Base-by-base conservation (phyloP, 2,329 filamentous ascomycete genomes). In the Aureobasidium lini region DNA sequence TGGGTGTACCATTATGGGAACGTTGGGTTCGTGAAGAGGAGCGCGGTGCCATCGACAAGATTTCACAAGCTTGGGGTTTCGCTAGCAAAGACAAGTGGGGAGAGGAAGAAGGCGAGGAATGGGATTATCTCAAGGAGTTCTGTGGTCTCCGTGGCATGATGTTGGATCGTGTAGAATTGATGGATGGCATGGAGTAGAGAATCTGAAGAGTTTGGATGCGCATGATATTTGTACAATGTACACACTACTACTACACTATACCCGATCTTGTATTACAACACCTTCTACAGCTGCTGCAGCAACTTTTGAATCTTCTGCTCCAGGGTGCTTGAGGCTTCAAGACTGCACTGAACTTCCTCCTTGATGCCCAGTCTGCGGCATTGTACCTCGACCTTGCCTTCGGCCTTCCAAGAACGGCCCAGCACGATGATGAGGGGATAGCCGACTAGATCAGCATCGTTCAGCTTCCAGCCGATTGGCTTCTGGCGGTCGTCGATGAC, bases 1-100 rank as follows among this genome's bases (percentile, higher is more conserved):
- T 84, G 0, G 94, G 94, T 10, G 87, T 90, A 36, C 87, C 89
- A 23, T 76, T 97, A 63, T 82, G 88, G 62, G 82, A 90, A 67
- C 83, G 94, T 13, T 97, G 92, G 89, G 72, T 95, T 57, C 81
- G 90, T 36, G 94, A 97, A 71, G 91, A 96, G 64, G 92, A 99
- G 77, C 81, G 94, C 28, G 88, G 86, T 3, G 90, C 91, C 0
- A 78, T 96, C 64, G 94, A 99, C 76, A 85, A 83, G 68, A 84
- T 99, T 60, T 91, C 92, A 0, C 84, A 86, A 64, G 87, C 90
- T 0, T 99, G 94, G 90, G 94, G 94, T 0, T 99, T 96, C 75
- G 87, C 87, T 67, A 89, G 96, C 70, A 74, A 79, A 31, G 86
- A 83, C 77, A 85, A 86, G 70, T 83, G 89, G 69, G 94, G 94